Percentiles rank a stretch among this genome's conserved stretches.
Evolutionary conservation across 2,329 filamentous ascomycete genomes (phyloP).

Genomic region (Fusarium falciforme): DNA sequence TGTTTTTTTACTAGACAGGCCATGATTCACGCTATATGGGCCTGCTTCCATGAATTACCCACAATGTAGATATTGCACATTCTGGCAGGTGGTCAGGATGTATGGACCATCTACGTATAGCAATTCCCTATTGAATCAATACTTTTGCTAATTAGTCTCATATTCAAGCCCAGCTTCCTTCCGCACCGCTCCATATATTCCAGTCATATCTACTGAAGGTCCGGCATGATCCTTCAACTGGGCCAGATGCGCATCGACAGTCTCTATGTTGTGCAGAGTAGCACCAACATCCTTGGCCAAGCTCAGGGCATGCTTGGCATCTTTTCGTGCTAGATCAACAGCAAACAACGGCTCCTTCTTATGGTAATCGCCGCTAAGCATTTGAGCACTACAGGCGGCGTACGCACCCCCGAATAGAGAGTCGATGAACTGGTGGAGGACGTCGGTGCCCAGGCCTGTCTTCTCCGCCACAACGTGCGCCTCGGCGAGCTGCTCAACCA

Average conservation of each 20-base stretch:
- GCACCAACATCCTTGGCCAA: conserved; percentile 73
- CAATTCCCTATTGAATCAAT: background rate
- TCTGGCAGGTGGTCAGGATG: background rate
- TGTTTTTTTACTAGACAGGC: background rate
- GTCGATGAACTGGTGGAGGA: conserved; percentile 78
- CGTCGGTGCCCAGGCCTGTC: conserved; percentile 76
- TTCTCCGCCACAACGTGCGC: conserved; percentile 85
- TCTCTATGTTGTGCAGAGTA: conserved; percentile 72
- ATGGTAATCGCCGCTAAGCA: conserved; percentile 82
- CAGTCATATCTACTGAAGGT: conserved; percentile 80
- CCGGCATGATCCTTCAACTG: conserved; percentile 76
- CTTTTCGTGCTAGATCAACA: conserved; percentile 85
- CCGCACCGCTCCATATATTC: conserved; percentile 84
- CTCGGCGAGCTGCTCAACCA: conserved; percentile 83
- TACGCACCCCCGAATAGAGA: conserved; percentile 81
- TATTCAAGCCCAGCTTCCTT: conserved; percentile 80
- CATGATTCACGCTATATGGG: background rate
- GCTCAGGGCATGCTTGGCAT: conserved; percentile 77
- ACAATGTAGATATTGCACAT: background rate
- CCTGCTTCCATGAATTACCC: too few relatives aligned
- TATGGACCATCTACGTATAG: background rate
- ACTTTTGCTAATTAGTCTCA: conserved; percentile 62
- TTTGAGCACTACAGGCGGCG: conserved; percentile 78
- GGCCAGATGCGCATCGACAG: conserved; percentile 75
- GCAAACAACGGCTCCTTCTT: conserved; percentile 83